These are phyloP conservation scores for Pycnococcus provasolii DNA, from an alignment of 139 green algal genomes.

Conservation along the genomic window DNA sequence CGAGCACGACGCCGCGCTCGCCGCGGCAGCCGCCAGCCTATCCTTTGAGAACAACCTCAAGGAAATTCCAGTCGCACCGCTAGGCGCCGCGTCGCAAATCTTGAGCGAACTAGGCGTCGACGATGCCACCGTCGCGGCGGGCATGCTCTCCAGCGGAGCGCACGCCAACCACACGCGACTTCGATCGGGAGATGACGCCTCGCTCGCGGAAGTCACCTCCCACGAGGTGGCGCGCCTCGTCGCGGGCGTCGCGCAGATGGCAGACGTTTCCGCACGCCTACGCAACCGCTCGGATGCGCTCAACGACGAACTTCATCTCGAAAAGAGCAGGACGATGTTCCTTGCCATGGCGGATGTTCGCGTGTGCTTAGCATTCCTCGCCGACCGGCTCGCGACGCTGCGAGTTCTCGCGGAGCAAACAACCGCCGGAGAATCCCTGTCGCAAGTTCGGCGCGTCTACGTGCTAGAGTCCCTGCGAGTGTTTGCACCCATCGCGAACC, in stretches of 20 bases:
- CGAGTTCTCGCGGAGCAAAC: slow-evolving; percentile 48
- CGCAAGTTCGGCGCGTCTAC: slow-evolving; percentile 45
- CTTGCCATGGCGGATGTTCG: slow-evolving; percentile 63
- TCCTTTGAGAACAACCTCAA: too few species aligned
- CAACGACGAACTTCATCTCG: background rate
- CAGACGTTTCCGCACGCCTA: slow-evolving; percentile 19
- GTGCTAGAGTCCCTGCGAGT: slow-evolving; percentile 59
- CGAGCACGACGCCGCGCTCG: too few species aligned
- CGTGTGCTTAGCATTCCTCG: slow-evolving; percentile 76
- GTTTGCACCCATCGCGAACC: slow-evolving; percentile 73
- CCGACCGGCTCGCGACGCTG: slow-evolving; percentile 63
- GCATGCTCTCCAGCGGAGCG: too few species aligned
- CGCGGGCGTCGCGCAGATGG: slow-evolving; percentile 22
- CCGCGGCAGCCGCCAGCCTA: too few species aligned
- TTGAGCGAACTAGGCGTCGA: too few species aligned
- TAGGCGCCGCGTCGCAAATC: too few species aligned
- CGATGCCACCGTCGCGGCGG: too few species aligned
- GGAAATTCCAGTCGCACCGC: too few species aligned
- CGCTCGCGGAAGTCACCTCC: too few species aligned
- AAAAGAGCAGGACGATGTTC: slow-evolving; percentile 51
- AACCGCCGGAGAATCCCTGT: slow-evolving; percentile 50
- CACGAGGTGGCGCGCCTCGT: background rate
- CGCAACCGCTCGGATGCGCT: slow-evolving; percentile 13
- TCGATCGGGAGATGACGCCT: too few species aligned
- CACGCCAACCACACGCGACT: too few species aligned